Base-by-base conservation (phyloP, 2,329 filamentous ascomycete species). In the Ramularia endophylla region DNA sequence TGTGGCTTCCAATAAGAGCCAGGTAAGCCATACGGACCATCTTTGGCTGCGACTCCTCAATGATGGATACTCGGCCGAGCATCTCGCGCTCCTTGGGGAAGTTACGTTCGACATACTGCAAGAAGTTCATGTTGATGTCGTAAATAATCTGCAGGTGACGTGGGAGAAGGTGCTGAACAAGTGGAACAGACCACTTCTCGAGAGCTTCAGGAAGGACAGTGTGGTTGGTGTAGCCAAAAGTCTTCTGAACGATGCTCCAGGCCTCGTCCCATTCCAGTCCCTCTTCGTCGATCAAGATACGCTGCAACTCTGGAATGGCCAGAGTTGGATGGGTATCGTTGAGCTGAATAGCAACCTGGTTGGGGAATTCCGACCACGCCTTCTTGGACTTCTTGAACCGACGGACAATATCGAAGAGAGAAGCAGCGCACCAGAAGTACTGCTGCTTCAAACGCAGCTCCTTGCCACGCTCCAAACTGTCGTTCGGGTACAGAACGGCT, bases 351-450 rank as follows among this genome's bases (percentile, higher is more conserved):
- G 92, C 92, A 46, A 97, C 84, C 63, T 95, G 88, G 36, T 94
- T 90, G 32, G 90, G 76, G 68, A 98, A 98, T 59, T 94, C 85
- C 52, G 70, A 82, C 92, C 92, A 98, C 6, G 83, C 71, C 50
- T 90, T 82, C 71, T 87, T 88, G 13, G 87, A 81, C 77, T 97
- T 98, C 75, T 97, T 98, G 80, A 97, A 98, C 44, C 92, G 83
- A 44, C 92, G 85, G 46, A 98, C 85, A 61, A 98, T 98, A 59
- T 98, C 92, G 61, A 87, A 87, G 3, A 98, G 76, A 12, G 92
- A 98, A 12, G 92, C 92, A 38, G 92, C 89, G 60, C 95, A 94
- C 92, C 92, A 98, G 71, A 98, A 98, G 75, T 98, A 98, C 66
- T 98, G 92, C 66, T 98, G 92, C 77, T 98, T 98, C 65, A 98